Base-by-base conservation (phyloP, 129 eudicot species). In the Escallonia rubra region DNA sequence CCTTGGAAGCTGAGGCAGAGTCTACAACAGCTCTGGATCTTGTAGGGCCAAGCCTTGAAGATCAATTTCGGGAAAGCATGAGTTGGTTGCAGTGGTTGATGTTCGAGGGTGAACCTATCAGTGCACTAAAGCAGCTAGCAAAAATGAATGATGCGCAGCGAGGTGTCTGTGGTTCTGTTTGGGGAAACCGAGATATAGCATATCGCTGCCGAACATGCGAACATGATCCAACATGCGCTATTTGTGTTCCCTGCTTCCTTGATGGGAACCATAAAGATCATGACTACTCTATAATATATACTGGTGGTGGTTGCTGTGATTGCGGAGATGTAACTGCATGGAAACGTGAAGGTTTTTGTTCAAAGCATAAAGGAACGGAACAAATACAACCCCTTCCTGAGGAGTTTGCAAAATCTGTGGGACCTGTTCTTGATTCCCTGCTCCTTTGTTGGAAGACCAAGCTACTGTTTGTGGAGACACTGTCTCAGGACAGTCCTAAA, bases 261-360 rank as follows among this genome's bases (percentile, higher is more conserved):
- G 85, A 94, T 79, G 99, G 99, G 66, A 70, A 90, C 59, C 99
- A 94, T 81, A 80, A 83, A 76, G 95, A 84, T 62, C 99, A 94
- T 75, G 99, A 94, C 66, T 89, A 86, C 72, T 87, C 97, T 7
- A 82, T 94, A 48, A 94, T 89, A 62, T 94, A 94, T 60, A 89
- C 99, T 2, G 99, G 99, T 42, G 93, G 97, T 46, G 99, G 99
- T 61, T 94, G 99, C 74, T 94, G 99, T 77, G 99, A 94, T 75
- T 94, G 99, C 76, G 99, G 99, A 69, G 99, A 94, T 69, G 85
- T 86, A 68, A 94, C 96, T 23, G 99, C 99, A 51, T 94, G 99
- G 99, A 89, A 89, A 66, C 93, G 90, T 45, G 88, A 89, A 75
- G 99, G 99, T 45, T 94, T 94, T 70, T 94, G 99, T 83, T 86